Conservation (phyloP, 768 basidiomycete genomes). For the Russula compacta region DNA sequence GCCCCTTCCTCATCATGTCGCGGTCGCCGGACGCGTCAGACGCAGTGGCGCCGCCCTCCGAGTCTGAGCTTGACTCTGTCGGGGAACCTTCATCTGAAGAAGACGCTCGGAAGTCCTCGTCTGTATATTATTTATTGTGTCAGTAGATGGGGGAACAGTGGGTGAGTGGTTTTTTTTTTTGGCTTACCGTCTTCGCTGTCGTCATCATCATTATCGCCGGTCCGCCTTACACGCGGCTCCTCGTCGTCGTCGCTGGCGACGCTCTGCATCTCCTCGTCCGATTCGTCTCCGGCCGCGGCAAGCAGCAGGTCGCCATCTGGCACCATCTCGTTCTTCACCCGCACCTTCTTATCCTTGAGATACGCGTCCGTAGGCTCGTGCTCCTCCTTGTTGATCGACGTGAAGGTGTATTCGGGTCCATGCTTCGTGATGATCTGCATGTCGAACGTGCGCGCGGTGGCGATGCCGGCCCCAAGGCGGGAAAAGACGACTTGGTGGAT, state of each 20-base stretch:
- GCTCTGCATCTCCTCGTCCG: constrained; percentile 76
- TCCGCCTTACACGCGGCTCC: constrained; percentile 37
- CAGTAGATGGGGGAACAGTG: constrained; percentile 15
- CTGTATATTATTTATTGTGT: constrained; percentile 29
- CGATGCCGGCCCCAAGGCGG: constrained; percentile 80
- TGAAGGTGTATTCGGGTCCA: constrained; percentile 82
- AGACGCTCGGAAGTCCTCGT: constrained; percentile 86
- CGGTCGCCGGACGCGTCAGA: constrained; percentile 80
- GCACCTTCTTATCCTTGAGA: constrained; percentile 83
- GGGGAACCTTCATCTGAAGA: constrained; percentile 86
- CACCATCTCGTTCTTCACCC: constrained; percentile 92
- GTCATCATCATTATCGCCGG: constrained; percentile 60
- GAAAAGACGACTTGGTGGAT: constrained; percentile 90
- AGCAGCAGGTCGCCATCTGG: constrained; percentile 76
- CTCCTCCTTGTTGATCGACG: constrained; percentile 93
- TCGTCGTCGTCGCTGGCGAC: constrained; percentile 63
- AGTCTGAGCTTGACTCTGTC: constrained; percentile 57
- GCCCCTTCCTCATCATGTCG: constrained; percentile 41
- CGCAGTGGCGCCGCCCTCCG: constrained; percentile 58
- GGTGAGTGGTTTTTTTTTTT: too few species aligned
- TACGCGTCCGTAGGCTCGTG: constrained; percentile 79
- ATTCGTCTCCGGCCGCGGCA: constrained; percentile 61
- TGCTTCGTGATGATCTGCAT: constrained; percentile 79
- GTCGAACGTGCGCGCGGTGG: constrained; percentile 89
- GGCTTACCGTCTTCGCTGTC: constrained; percentile 65